Percentiles rank a stretch among this genome's conserved stretches.
phyloP scores from a whole-genome alignment of 768 basidiomycete genomes.

The Podaxis pistillaris region DNA sequence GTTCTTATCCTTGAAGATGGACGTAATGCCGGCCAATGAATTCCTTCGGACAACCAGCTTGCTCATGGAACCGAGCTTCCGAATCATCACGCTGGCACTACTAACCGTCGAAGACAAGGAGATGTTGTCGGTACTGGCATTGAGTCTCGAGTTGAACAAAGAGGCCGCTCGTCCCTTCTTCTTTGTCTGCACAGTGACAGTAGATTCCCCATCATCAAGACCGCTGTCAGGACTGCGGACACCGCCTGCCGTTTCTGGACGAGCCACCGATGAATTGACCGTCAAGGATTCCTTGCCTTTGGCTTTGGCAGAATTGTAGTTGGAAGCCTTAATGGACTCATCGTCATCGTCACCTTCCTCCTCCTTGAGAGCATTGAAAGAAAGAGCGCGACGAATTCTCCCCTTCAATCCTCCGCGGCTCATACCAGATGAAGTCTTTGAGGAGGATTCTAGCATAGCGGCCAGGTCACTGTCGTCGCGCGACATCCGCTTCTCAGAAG shows the following conservation, averaged over 20 bases:
- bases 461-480: conserved; percentile 72
- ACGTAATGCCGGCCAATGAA: conserved; percentile 87
- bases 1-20: conserved; percentile 89
- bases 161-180: conserved; percentile 71
- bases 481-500: conserved; percentile 74
- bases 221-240: conserved; percentile 28
- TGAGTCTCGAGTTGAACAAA: conserved; percentile 85
- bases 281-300: conserved; percentile 33
- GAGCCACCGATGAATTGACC: conserved; percentile 27
- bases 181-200: conserved; percentile 53
- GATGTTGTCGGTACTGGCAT: conserved; percentile 91
- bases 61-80: conserved; percentile 90
- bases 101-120: conserved; percentile 93
- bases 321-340: conserved; percentile 45
- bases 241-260: conserved; percentile 21
- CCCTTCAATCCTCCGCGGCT: conserved; percentile 76
- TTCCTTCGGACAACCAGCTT: conserved; percentile 80
- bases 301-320: conserved; percentile 26
- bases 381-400: conserved; percentile 68
- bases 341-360: conserved; percentile 42
- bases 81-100: conserved; percentile 93
- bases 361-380: conserved; percentile 60
- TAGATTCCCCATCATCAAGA: conserved; percentile 40
- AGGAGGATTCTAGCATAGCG: conserved; percentile 45
- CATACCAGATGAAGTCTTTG: conserved; percentile 35